These are phyloP conservation scores for Pleurotus eryngii DNA, from an alignment of 768 basidiomycete genomes.

Conservation along the genomic window DNA sequence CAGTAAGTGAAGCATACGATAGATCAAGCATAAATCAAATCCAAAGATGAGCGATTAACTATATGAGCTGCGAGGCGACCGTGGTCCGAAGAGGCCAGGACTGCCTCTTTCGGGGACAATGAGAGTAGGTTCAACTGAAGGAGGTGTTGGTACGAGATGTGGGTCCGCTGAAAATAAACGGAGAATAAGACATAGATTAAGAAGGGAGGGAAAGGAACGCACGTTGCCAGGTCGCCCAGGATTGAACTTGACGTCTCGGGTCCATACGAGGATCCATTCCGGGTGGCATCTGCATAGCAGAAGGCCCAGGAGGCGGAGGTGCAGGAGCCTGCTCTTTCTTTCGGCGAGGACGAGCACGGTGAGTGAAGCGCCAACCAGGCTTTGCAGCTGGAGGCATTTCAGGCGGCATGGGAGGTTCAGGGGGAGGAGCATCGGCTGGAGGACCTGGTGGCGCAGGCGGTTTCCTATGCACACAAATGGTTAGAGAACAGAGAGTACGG, in stretches of 20 bases:
- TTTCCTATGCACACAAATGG: slow-evolving; percentile 29
- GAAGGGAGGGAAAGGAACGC: slow-evolving; percentile 23
- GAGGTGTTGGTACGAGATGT: slow-evolving; percentile 52
- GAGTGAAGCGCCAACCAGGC: slow-evolving; percentile 54
- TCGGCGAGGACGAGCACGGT: slow-evolving; percentile 41
- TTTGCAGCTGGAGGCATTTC: slow-evolving; percentile 37
- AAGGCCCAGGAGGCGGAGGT: slow-evolving; percentile 29
- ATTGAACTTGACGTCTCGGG: slow-evolving; percentile 41
- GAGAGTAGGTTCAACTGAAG: slow-evolving; percentile 54
- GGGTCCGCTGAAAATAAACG: slow-evolving; percentile 51
- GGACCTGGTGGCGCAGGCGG: slow-evolving; percentile 47
- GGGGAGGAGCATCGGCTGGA: slow-evolving; percentile 36
- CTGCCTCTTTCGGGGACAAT: slow-evolving; percentile 56
- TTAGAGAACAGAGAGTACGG: slow-evolving; percentile 4
- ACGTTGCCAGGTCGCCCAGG: slow-evolving; percentile 72
- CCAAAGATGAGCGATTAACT: background rate
- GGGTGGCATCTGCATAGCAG: slow-evolving; percentile 26
- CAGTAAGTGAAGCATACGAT: background rate
- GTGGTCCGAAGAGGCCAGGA: slow-evolving; percentile 76
- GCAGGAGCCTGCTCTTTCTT: slow-evolving; percentile 44
- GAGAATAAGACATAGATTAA: slow-evolving; percentile 7
- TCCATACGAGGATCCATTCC: slow-evolving; percentile 25
- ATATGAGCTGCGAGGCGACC: slow-evolving; percentile 49
- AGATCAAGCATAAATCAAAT: background rate
- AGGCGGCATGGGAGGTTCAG: slow-evolving; percentile 28